Percentiles rank a stretch among this genome's conserved stretches.
phyloP scores from a whole-genome alignment of 768 basidiomycete species.

The Naematelia encephala region DNA sequence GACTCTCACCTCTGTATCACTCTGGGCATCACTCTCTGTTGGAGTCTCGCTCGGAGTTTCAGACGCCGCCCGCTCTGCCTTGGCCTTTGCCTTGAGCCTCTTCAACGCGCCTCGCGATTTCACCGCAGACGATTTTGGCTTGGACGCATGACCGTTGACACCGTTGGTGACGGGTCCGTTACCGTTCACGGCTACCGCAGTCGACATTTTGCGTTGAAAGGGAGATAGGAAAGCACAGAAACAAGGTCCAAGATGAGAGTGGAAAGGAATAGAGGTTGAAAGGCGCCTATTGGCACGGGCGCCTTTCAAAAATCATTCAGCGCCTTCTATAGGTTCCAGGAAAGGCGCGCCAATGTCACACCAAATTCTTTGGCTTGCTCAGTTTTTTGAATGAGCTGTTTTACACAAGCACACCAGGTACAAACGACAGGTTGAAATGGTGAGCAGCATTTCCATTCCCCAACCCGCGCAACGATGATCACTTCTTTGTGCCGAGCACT shows the following conservation, averaged over 20 bases:
- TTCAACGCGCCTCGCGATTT: constrained; percentile 43
- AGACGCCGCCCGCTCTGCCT: constrained; percentile 26
- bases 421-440: background rate
- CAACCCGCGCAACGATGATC: background rate
- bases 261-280: constrained; percentile 2
- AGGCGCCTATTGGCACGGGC: background rate
- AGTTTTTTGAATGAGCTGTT: background rate
- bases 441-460: background rate
- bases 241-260: background rate
- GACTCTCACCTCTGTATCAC: constrained; percentile 22
- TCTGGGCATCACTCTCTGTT: constrained; percentile 18
- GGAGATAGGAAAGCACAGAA: background rate
- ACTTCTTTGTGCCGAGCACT: background rate
- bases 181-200: constrained; percentile 14
- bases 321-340: too few species aligned
- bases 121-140: constrained; percentile 29
- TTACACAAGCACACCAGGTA: background rate
- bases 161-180: constrained; percentile 23
- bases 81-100: constrained; percentile 44
- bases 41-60: constrained; percentile 27
- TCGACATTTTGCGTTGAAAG: constrained; percentile 6
- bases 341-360: background rate
- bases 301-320: too few species aligned
- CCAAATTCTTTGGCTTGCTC: background rate
- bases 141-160: constrained; percentile 3